Evolutionary conservation across 257 asterid species (phyloP).

Genomic region (Sherardia arvensis): DNA sequence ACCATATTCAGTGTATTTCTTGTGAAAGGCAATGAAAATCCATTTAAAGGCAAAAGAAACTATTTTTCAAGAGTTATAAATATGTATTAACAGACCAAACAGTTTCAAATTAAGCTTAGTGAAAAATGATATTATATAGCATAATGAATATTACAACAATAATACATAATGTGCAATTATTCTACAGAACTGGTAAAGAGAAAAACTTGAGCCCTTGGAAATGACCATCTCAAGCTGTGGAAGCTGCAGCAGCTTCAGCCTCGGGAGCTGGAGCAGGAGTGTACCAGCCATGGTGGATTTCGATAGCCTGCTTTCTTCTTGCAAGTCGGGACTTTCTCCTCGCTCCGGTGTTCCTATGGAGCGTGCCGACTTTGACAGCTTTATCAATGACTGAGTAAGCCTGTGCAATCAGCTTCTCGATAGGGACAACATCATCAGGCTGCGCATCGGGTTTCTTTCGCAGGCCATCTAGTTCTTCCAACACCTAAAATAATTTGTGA

Average conservation of each 20-base stretch:
- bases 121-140: neutral
- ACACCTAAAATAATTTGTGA: conserved; percentile 45
- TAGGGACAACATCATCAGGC: conserved; percentile 54
- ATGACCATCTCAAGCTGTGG: conserved; percentile 24
- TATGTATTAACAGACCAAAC: neutral
- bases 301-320: conserved; percentile 73
- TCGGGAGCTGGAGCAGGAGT: conserved; percentile 29
- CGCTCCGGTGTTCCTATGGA: conserved; percentile 90
- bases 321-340: conserved; percentile 96
- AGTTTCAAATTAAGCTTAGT: conserved; percentile 1
- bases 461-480: conserved; percentile 61
- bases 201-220: neutral
- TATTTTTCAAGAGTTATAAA: too few relatives aligned
- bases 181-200: neutral
- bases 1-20: too few relatives aligned
- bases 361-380: conserved; percentile 68
- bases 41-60: too few relatives aligned
- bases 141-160: conserved; percentile 13
- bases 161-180: neutral
- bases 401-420: conserved; percentile 78
- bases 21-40: too few relatives aligned
- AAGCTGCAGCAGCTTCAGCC: conserved; percentile 12
- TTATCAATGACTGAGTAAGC: conserved; percentile 87
- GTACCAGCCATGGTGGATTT: conserved; percentile 87
- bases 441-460: conserved; percentile 63